Percentiles rank a stretch among this genome's conserved stretches.
Conservation (phyloP, 2,329 filamentous ascomycete genomes). For the Atkinsonella hypoxylon region DNA sequence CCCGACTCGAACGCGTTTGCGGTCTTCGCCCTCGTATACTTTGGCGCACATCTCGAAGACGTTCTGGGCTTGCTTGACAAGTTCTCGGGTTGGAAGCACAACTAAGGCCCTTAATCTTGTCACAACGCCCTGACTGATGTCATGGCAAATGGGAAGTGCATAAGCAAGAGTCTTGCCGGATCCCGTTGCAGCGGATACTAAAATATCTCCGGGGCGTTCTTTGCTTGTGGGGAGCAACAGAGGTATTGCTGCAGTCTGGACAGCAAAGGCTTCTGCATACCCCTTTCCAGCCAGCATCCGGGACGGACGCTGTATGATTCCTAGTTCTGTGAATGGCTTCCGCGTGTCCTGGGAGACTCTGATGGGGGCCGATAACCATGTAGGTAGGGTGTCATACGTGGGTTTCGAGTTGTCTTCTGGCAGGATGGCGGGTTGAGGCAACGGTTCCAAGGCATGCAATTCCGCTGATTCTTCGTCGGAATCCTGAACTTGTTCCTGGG, state of each 20-base stretch:
- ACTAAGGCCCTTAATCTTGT: conserved; percentile 68
- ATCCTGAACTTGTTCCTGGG: conserved; percentile 18
- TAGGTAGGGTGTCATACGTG: conserved; percentile 65
- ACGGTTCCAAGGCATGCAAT: conserved; percentile 62
- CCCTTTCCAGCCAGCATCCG: conserved; percentile 52
- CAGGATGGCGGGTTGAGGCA: conserved; percentile 64
- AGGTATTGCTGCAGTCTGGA: conserved; percentile 51
- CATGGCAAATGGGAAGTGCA: conserved; percentile 70
- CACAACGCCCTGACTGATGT: conserved; percentile 51
- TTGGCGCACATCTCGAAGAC: conserved; percentile 63
- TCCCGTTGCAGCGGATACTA: conserved; percentile 85
- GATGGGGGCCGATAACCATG: conserved; percentile 71
- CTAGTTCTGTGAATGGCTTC: conserved; percentile 50
- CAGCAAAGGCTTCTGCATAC: conserved; percentile 28
- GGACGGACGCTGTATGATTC: conserved; percentile 47
- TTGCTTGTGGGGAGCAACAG: conserved; percentile 57
- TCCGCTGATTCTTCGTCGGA: conserved; percentile 26
- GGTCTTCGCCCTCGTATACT: conserved; percentile 39
- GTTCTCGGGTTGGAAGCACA: conserved; percentile 80
- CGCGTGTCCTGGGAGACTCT: conserved; percentile 49
- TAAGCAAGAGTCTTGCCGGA: conserved; percentile 95
- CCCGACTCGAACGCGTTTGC: conserved; percentile 65
- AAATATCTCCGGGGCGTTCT: conserved; percentile 60
- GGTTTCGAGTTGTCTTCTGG: conserved; percentile 45
- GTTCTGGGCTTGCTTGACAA: conserved; percentile 76